These are phyloP conservation scores for Piromyces sp. DNA, from an alignment of 192 early-diverging fungal genomes.

Conservation along the genomic window DNA sequence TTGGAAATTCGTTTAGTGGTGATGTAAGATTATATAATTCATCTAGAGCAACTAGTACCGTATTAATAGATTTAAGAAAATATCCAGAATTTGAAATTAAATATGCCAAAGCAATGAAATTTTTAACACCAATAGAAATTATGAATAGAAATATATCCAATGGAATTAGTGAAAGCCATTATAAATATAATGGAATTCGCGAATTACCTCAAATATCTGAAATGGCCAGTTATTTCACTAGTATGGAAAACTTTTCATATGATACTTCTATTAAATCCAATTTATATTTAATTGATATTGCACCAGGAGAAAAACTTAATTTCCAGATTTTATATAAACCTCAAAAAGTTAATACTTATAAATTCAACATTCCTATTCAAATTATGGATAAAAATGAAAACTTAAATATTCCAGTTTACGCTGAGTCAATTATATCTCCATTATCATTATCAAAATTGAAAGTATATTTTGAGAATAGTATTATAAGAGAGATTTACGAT, in stretches of 20 bases:
- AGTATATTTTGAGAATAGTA: background rate
- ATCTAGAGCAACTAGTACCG: background rate
- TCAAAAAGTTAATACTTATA: background rate
- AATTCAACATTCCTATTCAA: background rate
- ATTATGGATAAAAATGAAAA: background rate
- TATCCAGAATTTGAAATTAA: background rate
- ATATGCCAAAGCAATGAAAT: background rate
- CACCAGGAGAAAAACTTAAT: background rate
- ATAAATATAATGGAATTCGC: background rate
- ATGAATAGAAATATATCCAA: background rate
- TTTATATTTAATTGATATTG: background rate
- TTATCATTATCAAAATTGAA: background rate
- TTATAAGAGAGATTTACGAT: background rate
- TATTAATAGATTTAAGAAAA: background rate
- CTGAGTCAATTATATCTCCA: background rate
- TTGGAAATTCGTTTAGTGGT: background rate
- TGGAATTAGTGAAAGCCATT: background rate
- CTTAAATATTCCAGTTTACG: background rate
- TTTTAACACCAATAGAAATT: background rate
- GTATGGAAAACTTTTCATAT: background rate
- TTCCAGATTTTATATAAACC: background rate
- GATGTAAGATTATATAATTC: background rate
- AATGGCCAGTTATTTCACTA: background rate
- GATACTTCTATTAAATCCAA: background rate
- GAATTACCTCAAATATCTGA: background rate